Conservation (phyloP, 2,329 filamentous ascomycete species). For the Calonectria honghensis region DNA sequence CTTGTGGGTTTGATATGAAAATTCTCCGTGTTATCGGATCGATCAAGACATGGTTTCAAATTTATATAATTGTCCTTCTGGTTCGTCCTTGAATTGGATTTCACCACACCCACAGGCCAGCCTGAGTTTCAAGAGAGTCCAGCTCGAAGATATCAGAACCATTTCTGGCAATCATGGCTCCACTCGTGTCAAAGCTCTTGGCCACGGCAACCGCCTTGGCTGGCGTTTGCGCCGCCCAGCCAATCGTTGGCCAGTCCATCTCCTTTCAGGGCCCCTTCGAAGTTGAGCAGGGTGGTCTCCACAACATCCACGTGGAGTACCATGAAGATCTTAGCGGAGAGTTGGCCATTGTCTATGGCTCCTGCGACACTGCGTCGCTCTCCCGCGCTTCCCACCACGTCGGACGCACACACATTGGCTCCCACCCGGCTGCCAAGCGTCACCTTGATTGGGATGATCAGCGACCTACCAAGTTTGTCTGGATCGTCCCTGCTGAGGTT, state of each 20-base stretch:
- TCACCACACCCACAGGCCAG: conserved; percentile 1
- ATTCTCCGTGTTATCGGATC: background rate
- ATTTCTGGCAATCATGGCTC: conserved; percentile 23
- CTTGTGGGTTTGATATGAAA: background rate
- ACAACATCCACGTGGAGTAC: conserved; percentile 46
- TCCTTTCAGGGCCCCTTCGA: conserved; percentile 33
- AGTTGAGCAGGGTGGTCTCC: conserved; percentile 34
- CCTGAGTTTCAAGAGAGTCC: background rate
- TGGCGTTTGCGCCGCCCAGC: conserved; percentile 1
- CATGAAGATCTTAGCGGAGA: conserved; percentile 43
- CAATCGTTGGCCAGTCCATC: conserved; percentile 30
- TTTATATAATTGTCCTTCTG: conserved; percentile 3
- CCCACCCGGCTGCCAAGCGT: conserved; percentile 36
- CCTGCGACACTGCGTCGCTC: conserved; percentile 42
- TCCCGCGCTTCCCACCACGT: conserved; percentile 49
- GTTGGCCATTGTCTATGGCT: conserved; percentile 51
- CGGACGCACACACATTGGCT: conserved; percentile 36
- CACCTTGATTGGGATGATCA: conserved; percentile 38
- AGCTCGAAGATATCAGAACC: background rate
- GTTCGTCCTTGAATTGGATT: background rate
- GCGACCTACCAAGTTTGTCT: conserved; percentile 49
- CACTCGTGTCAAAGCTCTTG: conserved; percentile 14
- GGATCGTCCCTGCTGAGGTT: conserved; percentile 51
- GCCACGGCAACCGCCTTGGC: conserved; percentile 13
- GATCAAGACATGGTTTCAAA: background rate